Evolutionary conservation across 768 basidiomycete genomes (phyloP), one percentile per base, ranked within the genome.

Genomic region (Tricholoma saponaceum): DNA sequence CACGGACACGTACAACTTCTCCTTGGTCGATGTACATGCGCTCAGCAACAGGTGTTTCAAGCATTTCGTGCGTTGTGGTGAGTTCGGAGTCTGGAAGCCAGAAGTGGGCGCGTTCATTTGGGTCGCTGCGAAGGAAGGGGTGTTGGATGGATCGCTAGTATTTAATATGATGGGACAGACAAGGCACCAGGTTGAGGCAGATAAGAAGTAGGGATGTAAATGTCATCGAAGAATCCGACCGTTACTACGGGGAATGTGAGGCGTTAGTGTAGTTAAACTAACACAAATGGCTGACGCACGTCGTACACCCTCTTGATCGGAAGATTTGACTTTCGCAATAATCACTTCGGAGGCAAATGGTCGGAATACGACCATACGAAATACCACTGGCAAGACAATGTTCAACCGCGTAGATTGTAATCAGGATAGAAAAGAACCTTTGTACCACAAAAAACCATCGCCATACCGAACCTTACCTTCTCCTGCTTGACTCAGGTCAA

Each of bases 401-500:
- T 43, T 52, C 26, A 30, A 39, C 54, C 8, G 33, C 3, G 54
- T 16, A 46, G 39, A 18, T 6, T 30, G 44, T n/a, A 51, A 37
- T 26, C 5, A 9, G 16, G 8, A 32, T 1, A 3, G 26, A 55
- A 14, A 66, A 76, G 59, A 52, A 95, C 95, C 84, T 80, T 90
- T 93, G 69, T 98, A 95, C 89, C 95, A 98, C 66, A 96, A 75
- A 67, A 86, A 87, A 0, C 96, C 96, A 70, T 99, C 96, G 0
- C 96, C 95, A 65, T 95, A 97, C 33, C 94, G 81, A 4, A 99
- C 87, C 60, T 90, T 95, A 1, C 96, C 96, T 67, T 98, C 95
- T 1, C 92, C 89, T 1, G 86, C 89, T 61, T 92, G 83, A 0
- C 86, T 75, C 39, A 99, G 74, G 69, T 98, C 96, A 60, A 94